Evolutionary conservation across 352 stramenopile species (phyloP), one percentile per base, ranked within the genome.

Genomic region (Globisporangium iwayamae): DNA sequence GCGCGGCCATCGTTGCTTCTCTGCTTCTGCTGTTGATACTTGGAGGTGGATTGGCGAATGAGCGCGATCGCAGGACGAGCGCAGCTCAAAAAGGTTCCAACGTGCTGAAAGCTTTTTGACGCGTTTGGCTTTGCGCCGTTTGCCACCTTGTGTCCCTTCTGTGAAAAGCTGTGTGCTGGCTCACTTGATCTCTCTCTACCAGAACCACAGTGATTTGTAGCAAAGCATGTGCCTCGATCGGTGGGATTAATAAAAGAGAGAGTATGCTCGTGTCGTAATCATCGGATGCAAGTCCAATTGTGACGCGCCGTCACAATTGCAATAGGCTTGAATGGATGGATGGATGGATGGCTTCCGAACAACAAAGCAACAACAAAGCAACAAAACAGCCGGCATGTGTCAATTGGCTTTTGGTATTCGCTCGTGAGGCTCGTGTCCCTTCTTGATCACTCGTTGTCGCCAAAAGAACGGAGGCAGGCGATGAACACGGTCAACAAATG

Each of bases 1-100:
- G 36, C 46, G 14, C 38, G 43, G 45, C 62, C 54, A 62, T 62
- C 34, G 22, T 16, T 30, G 20, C 32, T 47, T 18, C 18, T 53
- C 22, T 45, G 13, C n/a, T 56, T 20, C 50, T 39, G 28, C 50
- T 56, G 48, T 8, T 52, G 22, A 7, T 53, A 11, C 47, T 56
- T 10, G 57, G 34, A 22, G 47, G 46, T 48, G n/a, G 47, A 53
- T 57, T 50, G 32, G 62, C 62, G 45, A 62, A 53, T 67, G 54
- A 54, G 41, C 36, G 43, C 59, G 39, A 46, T 32, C 22, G 22
- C 11, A 30, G 30, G 47, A 10, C 22, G 47, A 32, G 47, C 25
- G 22, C 16, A 58, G 32, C 32, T 9, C 32, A 36, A 36, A 36
- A 36, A 6, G 52, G 52, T 45, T 45, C 52, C 52, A 18, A 58